Evolutionary conservation across 352 stramenopile species (phyloP).

Genomic region (Phytopythium oedochilum): DNA sequence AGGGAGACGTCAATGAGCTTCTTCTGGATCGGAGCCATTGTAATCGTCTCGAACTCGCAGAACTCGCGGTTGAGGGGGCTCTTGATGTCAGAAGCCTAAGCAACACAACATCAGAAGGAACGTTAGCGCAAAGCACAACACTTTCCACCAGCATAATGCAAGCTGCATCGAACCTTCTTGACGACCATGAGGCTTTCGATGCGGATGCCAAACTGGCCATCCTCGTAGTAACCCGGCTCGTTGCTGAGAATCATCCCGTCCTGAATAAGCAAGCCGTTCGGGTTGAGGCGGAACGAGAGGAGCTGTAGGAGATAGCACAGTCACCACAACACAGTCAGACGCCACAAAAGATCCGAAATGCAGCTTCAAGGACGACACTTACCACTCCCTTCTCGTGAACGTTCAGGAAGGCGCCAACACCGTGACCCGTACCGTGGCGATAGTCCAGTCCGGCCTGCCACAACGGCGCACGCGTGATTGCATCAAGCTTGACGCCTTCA

Average conservation of each 20-base stretch:
- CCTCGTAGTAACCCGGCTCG: conserved; percentile 98
- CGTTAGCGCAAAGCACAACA: conserved; percentile 1
- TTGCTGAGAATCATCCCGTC: conserved; percentile 98
- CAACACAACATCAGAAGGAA: not conserved
- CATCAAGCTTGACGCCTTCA: conserved; percentile 95
- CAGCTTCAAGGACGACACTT: conserved; percentile 7
- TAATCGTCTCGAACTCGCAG: conserved; percentile 96
- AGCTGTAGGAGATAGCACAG: conserved; percentile 20
- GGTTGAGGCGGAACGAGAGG: conserved; percentile 82
- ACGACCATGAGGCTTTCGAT: conserved; percentile 98
- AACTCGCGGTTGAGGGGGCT: conserved; percentile 85
- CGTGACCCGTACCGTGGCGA: conserved; percentile 96
- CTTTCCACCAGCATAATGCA: not conserved
- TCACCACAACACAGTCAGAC: not conserved
- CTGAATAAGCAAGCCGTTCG: conserved; percentile 75
- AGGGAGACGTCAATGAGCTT: conserved; percentile 94
- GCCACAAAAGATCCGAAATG: no score
- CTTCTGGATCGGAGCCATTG: conserved; percentile 97
- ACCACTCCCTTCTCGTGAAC: conserved; percentile 94
- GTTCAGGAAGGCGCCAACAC: conserved; percentile 95
- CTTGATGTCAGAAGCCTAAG: conserved; percentile 48
- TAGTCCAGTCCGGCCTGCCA: conserved; percentile 97
- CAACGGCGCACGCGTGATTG: conserved; percentile 92
- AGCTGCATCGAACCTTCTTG: conserved; percentile 65
- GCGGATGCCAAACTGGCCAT: conserved; percentile 97